phyloP scores from a whole-genome alignment of 2,329 filamentous ascomycete species.

The Alternaria brassicae region DNA sequence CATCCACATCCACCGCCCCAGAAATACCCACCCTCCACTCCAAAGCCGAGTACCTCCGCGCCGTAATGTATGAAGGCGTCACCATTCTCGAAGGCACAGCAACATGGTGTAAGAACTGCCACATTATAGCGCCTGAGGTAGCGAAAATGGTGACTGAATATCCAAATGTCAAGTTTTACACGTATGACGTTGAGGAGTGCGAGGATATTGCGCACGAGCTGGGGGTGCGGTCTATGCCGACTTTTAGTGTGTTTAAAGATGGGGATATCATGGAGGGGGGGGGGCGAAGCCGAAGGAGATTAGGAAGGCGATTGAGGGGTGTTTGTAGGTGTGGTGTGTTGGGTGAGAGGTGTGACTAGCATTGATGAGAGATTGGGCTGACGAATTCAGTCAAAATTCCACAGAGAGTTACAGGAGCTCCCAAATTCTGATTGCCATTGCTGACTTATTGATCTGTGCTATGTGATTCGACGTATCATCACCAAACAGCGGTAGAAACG shows the following conservation, averaged over 20 bases:
- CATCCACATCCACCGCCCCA: neutral
- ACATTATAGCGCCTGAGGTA: constrained; percentile 38
- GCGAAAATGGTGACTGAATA: constrained; percentile 35
- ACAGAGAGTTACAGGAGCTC: too few relatives aligned
- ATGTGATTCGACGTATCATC: neutral
- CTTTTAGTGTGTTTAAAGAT: constrained; percentile 40
- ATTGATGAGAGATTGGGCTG: neutral
- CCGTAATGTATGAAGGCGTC: constrained; percentile 40
- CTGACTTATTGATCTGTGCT: neutral
- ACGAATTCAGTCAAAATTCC: neutral
- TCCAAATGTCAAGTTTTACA: constrained; percentile 36
- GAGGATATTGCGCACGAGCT: constrained; percentile 43
- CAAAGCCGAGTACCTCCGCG: constrained; percentile 39
- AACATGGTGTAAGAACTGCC: constrained; percentile 41
- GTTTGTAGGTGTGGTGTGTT: constrained; percentile 15
- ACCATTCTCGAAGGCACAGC: constrained; percentile 43
- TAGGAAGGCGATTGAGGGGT: constrained; percentile 32
- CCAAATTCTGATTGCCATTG: too few relatives aligned
- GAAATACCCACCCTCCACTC: constrained; percentile 32
- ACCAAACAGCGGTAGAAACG: neutral
- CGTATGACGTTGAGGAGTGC: constrained; percentile 41
- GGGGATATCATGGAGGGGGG: constrained; percentile 36
- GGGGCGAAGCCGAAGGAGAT: constrained; percentile 32
- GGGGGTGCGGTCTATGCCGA: constrained; percentile 38
- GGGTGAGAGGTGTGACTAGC: neutral